These are phyloP conservation scores for Chalara sp. DNA, from an alignment of 2,329 filamentous ascomycete genomes.

Conservation along the genomic window DNA sequence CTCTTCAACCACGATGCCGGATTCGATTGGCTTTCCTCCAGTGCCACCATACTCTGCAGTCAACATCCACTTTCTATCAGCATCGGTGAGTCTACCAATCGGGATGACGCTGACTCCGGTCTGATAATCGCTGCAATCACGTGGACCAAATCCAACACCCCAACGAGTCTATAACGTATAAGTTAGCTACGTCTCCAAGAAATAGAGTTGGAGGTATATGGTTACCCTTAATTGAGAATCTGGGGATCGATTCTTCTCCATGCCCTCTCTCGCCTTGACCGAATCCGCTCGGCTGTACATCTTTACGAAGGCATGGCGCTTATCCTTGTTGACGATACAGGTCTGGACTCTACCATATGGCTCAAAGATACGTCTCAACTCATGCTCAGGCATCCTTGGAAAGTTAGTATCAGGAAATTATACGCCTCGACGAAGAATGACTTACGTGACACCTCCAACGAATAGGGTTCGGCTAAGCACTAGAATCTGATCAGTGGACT, in stretches of 20 bases:
- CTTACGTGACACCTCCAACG: slow-evolving; percentile 88
- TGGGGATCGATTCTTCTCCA: slow-evolving; percentile 71
- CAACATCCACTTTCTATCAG: slow-evolving; percentile 94
- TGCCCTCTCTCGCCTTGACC: slow-evolving; percentile 73
- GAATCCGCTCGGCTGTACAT: slow-evolving; percentile 90
- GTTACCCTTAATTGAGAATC: slow-evolving; percentile 42
- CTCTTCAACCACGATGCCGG: slow-evolving; percentile 87
- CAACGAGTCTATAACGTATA: slow-evolving; percentile 69
- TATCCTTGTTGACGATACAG: slow-evolving; percentile 96
- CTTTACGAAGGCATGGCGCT: slow-evolving; percentile 97
- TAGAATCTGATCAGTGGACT: slow-evolving; percentile 19
- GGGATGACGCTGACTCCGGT: slow-evolving; percentile 91
- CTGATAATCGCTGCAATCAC: slow-evolving; percentile 94
- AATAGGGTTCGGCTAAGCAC: slow-evolving; percentile 93
- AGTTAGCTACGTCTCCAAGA: slow-evolving; percentile 19
- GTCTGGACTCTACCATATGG: slow-evolving; percentile 87
- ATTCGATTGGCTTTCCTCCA: slow-evolving; percentile 72
- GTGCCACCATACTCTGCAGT: slow-evolving; percentile 91
- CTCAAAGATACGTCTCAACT: slow-evolving; percentile 74
- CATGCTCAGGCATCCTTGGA: slow-evolving; percentile 64
- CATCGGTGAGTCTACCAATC: slow-evolving; percentile 86
- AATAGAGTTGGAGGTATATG: slow-evolving; percentile 1
- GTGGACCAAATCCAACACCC: slow-evolving; percentile 94
- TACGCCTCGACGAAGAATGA: slow-evolving; percentile 18
- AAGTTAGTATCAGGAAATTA: slow-evolving; percentile 21